Percentiles rank a stretch among this genome's conserved stretches.
Conservation (phyloP, 2,329 filamentous ascomycete species). For the Aureobasidium sp. region DNA sequence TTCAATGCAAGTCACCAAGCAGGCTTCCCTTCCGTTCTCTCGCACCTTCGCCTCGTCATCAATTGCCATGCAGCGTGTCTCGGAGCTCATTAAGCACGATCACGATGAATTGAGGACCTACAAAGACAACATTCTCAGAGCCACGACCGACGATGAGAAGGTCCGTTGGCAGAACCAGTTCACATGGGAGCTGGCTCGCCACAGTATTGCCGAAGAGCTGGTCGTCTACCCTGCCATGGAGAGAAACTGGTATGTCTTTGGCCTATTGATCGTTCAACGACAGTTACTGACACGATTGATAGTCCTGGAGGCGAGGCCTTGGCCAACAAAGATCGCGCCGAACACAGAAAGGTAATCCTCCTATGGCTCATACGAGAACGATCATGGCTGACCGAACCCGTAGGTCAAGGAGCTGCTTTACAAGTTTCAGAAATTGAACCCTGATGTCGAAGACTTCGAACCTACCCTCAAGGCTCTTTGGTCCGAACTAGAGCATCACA, state of each 20-base stretch:
- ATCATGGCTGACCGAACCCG: neutral
- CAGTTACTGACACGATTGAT: neutral
- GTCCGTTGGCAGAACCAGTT: conserved; percentile 45
- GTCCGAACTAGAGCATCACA: conserved; percentile 15
- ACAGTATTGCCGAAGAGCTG: conserved; percentile 46
- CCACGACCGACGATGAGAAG: conserved; percentile 36
- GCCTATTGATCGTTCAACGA: no score
- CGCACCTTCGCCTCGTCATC: conserved; percentile 3
- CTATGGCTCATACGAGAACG: neutral
- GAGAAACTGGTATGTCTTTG: conserved; percentile 22
- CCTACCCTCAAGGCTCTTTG: conserved; percentile 15
- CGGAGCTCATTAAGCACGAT: conserved; percentile 36
- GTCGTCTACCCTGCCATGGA: conserved; percentile 32
- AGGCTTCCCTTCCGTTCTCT: neutral
- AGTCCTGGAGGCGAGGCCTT: conserved; percentile 24
- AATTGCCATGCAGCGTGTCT: conserved; percentile 17
- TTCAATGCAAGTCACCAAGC: neutral
- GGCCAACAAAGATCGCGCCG: conserved; percentile 28
- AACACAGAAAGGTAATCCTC: conserved; percentile 27
- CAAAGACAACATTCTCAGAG: conserved; percentile 39
- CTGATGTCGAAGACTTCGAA: conserved; percentile 12
- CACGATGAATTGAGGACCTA: conserved; percentile 36
- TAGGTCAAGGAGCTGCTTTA: conserved; percentile 20
- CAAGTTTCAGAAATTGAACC: conserved; percentile 15
- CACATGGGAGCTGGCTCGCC: conserved; percentile 47